Percentiles rank a stretch among this genome's conserved stretches.
Conservation (phyloP, 345 rosid species). For the Populus deltoides region DNA sequence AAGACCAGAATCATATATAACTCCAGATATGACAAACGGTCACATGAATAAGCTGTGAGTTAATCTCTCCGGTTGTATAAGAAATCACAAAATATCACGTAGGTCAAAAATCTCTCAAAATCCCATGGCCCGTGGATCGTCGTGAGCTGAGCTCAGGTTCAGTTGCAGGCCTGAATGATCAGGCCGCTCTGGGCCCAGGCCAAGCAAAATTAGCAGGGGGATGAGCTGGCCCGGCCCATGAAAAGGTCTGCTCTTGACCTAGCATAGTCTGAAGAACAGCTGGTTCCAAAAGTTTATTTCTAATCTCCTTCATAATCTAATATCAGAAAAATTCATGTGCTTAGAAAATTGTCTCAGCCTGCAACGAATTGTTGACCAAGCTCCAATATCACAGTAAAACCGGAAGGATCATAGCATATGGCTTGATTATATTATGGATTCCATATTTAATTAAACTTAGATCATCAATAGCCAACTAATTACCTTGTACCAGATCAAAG, state of each 20-base stretch:
- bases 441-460: background rate
- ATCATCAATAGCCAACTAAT: slow-evolving; percentile 2
- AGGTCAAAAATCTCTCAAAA: background rate
- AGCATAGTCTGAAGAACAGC: background rate
- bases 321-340: background rate
- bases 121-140: no score
- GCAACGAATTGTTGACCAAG: background rate
- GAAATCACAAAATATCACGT: background rate
- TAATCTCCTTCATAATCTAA: background rate
- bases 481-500: slow-evolving; percentile 96
- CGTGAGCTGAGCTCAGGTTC: no score
- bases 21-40: background rate
- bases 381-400: background rate
- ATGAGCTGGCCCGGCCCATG: no score
- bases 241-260: background rate
- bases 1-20: no score
- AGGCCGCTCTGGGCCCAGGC: no score
- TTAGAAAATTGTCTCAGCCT: background rate
- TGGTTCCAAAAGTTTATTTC: background rate
- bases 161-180: no score
- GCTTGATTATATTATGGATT: background rate
- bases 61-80: background rate
- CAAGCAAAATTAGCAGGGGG: no score
- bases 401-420: background rate
- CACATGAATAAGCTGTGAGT: background rate